Base-by-base conservation (phyloP, 768 basidiomycete species). In the Kondoa subrosea region DNA sequence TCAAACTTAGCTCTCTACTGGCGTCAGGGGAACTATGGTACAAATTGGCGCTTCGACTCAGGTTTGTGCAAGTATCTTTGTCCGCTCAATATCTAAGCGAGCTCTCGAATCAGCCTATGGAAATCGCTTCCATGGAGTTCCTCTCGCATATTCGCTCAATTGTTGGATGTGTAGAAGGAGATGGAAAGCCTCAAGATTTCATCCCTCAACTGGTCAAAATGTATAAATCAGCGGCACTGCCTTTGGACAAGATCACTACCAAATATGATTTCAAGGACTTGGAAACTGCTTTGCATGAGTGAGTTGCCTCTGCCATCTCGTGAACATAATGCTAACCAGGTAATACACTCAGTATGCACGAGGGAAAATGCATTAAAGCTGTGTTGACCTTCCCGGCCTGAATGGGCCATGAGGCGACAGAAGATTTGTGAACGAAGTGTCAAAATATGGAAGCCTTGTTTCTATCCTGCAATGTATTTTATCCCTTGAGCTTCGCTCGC, bases 161-260 rank as follows among this genome's bases (percentile, higher is more conserved):
- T 21, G 40, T 50, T 21, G 40, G 40, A 8, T 50, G 40, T 50
- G 40, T 50, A 8, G 40, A 50, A 21, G 40, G 40, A 8, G 40
- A 50, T 50, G 40, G 40, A 50, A 8, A 50, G 21, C 8, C 40
- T 8, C 40, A 50, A 50, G 12, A 50, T 8, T 50, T 50, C 40
- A 50, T 50, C 21, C 40, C 40, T 21, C 12, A 50, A 50, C 40
- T 50, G 8, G 40, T 50, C 40, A 8, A 50, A 50, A 50, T 74
- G 15, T 69, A 72, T 65, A 32, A 69, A 15, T n/a, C 70, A 15
- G 74, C 73, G 8, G 66, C 68, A 56, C 74, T 75, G 69, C 74
- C 74, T 0, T 56, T 75, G 64, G 71, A 75, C 34, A 66, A 70
- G 25, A 66, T 75, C 50, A 15, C 64, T 15, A 66, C 67, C 67